Evolutionary conservation across 345 rosid genomes (phyloP), one percentile per base, ranked within the genome.

Genomic region (Lumnitzera racemosa): DNA sequence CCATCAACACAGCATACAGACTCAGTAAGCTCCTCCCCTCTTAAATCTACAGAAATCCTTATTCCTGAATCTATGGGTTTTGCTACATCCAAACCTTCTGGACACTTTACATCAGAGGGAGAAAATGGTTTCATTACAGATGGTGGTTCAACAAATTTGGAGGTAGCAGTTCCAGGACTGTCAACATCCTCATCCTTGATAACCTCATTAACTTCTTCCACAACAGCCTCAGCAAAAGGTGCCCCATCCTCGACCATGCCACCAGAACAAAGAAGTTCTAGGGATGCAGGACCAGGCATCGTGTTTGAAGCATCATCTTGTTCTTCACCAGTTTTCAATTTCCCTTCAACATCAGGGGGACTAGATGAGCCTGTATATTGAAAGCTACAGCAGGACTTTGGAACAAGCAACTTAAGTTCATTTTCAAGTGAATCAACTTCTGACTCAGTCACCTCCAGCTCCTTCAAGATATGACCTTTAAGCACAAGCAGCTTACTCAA

Each of bases 351-450:
- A 17, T 53, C 56, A n/a, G 72, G 59, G 51, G 76, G 74, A 72
- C 73, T 55, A 16, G 82, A 77, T n/a, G 69, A 60, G 7, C 63
- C 70, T 13, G 70, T 74, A 65, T 54, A 52, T 24, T 63, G 68
- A 46, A 48, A 43, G 31, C 67, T 63, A 58, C 63, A 74, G 59
- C 83, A 72, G 65, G 67, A 62, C 56, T 72, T 78, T 59, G 61
- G 77, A 71, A 71, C 71, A 74, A 88, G 68, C 4, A 61, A 61
- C 83, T 76, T 82, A 1, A 80, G 82, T 67, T 91, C 89, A 73
- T 65, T 88, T 75, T 90, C 99, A 65, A 85, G 91, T 1, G 70
- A 81, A 70, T 90, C 99, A 76, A 95, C 88, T 80, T 95, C 94
- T 41, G 85, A 76, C 63, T 95, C 99, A 0, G 88, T 85, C 71